A percentile compares a stretch with the other conserved stretches of the same genome.
Evolutionary conservation across 177 flowering plant genomes (phyloP).

Genomic region (Vitis hybrid): DNA sequence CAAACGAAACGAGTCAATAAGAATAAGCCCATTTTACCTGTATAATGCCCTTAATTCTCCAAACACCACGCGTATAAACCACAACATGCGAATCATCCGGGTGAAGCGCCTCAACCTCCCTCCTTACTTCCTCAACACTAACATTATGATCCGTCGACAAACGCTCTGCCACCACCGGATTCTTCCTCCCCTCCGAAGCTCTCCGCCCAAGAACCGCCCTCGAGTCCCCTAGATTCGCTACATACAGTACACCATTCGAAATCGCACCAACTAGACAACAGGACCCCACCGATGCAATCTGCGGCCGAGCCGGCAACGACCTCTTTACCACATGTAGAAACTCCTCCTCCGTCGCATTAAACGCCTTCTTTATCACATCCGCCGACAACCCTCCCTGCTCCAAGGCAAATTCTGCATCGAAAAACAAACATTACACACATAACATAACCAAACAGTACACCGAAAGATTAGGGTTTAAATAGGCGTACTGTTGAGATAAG

Average conservation of each 20-base stretch:
- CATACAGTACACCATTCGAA: constrained; percentile 33
- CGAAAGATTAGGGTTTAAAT: neutral
- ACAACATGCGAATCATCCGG: constrained; percentile 63
- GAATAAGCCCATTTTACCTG: constrained; percentile 37
- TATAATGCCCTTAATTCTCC: constrained; percentile 67
- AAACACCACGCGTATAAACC: constrained; percentile 50
- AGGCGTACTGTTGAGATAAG: constrained; percentile 40
- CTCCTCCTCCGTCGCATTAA: constrained; percentile 53
- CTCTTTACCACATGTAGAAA: constrained; percentile 45
- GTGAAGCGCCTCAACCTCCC: constrained; percentile 56
- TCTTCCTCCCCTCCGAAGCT: constrained; percentile 17
- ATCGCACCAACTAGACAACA: constrained; percentile 60
- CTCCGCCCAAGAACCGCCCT: constrained; percentile 52
- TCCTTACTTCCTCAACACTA: constrained; percentile 53
- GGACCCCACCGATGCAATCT: constrained; percentile 59
- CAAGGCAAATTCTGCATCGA: constrained; percentile 36
- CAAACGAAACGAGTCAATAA: neutral
- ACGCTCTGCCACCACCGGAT: constrained; percentile 46
- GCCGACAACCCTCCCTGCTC: constrained; percentile 55
- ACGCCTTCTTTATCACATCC: constrained; percentile 57
- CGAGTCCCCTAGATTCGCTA: constrained; percentile 68
- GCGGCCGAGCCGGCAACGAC: constrained; percentile 32
- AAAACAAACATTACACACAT: neutral
- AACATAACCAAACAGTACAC: neutral
- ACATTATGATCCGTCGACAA: constrained; percentile 64